Conservation (phyloP, 805 yeast species). For the Yarrowia sp. region DNA sequence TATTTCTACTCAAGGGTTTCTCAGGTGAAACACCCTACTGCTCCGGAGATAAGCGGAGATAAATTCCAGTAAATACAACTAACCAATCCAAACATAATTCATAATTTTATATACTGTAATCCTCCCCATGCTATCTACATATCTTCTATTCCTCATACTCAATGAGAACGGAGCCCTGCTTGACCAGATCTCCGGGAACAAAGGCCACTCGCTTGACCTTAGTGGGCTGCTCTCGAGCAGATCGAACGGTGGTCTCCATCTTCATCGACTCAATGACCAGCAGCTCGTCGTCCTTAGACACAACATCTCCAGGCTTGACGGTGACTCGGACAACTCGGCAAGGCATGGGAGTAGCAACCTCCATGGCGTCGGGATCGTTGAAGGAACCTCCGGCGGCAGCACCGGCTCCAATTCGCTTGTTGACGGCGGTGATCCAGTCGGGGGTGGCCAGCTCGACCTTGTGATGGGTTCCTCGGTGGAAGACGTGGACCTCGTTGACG, state of each 20-base stretch:
- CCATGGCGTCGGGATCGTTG: slow-evolving; percentile 99
- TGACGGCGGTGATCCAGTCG: slow-evolving; percentile 32
- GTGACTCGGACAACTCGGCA: slow-evolving; percentile 35
- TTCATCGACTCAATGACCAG: slow-evolving; percentile 37
- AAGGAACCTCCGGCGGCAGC: slow-evolving; percentile 86
- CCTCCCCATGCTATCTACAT: slow-evolving; percentile 20
- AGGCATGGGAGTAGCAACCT: slow-evolving; percentile 94
- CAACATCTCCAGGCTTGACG: slow-evolving; percentile 33
- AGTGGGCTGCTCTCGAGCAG: slow-evolving; percentile 33
- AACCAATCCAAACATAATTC: neutral
- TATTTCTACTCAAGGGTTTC: no score
- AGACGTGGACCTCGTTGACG: slow-evolving; percentile 32
- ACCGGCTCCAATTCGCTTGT: slow-evolving; percentile 65
- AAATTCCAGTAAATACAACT: no score
- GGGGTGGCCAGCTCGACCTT: slow-evolving; percentile 33
- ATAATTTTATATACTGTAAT: slow-evolving; percentile 14
- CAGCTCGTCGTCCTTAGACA: slow-evolving; percentile 35
- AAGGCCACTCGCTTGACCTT: slow-evolving; percentile 34
- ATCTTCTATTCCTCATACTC: slow-evolving; percentile 34
- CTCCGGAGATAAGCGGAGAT: no score
- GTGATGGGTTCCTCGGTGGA: slow-evolving; percentile 35
- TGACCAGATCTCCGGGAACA: slow-evolving; percentile 35
- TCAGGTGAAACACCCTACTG: no score
- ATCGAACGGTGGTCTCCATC: slow-evolving; percentile 38
- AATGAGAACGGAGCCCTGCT: slow-evolving; percentile 35